These are phyloP conservation scores for Cladosporium colombiae DNA, from an alignment of 2,329 filamentous ascomycete species.

Conservation along the genomic window DNA sequence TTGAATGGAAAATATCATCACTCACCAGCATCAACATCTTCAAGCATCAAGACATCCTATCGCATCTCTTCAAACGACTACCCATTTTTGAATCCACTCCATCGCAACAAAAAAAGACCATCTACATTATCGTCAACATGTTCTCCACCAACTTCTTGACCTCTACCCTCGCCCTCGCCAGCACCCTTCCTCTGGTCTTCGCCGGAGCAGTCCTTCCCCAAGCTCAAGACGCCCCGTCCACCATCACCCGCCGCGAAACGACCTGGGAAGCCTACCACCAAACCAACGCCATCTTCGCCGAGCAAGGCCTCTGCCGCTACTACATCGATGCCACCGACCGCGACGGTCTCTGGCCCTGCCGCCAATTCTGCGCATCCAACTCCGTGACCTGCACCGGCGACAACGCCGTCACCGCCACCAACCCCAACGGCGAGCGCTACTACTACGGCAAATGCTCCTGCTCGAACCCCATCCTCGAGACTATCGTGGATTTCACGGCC, in stretches of 20 bases:
- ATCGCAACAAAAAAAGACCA: background rate
- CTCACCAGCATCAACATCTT: background rate
- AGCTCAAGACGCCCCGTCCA: background rate
- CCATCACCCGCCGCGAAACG: conserved; percentile 2
- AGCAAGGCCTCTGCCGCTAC: conserved; percentile 13
- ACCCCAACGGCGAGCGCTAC: conserved; percentile 14
- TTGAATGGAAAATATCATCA: background rate
- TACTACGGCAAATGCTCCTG: conserved; percentile 8
- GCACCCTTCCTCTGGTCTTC: background rate
- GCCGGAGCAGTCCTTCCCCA: background rate
- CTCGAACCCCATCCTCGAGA: conserved; percentile 2
- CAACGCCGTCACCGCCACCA: background rate
- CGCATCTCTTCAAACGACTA: background rate
- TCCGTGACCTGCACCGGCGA: conserved; percentile 9
- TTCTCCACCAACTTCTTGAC: background rate
- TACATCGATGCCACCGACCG: conserved; percentile 10
- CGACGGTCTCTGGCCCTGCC: conserved; percentile 4
- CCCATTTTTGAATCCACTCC: background rate
- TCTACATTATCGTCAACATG: background rate
- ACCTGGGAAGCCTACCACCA: conserved; percentile 10
- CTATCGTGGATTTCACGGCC: conserved; percentile 1
- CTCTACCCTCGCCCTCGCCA: background rate
- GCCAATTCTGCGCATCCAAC: background rate
- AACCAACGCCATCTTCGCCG: background rate
- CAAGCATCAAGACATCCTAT: background rate